Conservation (phyloP, 805 yeast species). For the Metschnikowia aberdeeniae region DNA sequence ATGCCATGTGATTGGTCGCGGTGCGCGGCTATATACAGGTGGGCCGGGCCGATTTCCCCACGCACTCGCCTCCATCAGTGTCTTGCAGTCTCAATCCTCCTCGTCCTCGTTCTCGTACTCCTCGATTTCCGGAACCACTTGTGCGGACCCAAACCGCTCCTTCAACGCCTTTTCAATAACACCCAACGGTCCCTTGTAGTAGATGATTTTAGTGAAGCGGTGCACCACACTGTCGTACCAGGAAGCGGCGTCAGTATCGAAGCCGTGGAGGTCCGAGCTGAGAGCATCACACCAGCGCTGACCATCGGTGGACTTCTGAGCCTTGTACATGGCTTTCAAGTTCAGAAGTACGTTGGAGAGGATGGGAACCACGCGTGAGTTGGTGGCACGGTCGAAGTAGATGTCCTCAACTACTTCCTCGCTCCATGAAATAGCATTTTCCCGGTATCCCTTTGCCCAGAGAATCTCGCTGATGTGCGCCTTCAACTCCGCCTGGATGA, state of each 20-base stretch:
- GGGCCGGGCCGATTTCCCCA: neutral
- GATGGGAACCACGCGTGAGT: constrained; percentile 26
- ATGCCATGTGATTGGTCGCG: constrained; percentile 16
- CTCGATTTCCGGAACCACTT: constrained; percentile 33
- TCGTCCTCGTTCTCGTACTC: constrained; percentile 41
- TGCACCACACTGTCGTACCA: constrained; percentile 35
- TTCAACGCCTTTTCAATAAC: constrained; percentile 35
- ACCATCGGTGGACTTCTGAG: constrained; percentile 21
- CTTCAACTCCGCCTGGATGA: constrained; percentile 29
- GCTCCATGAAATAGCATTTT: constrained; percentile 39
- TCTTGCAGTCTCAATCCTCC: constrained; percentile 13
- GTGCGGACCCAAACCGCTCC: constrained; percentile 37
- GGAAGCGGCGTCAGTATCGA: constrained; percentile 22
- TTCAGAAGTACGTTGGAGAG: constrained; percentile 29
- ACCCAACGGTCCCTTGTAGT: constrained; percentile 40
- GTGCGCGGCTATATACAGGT: neutral
- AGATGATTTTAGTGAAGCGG: constrained; percentile 36
- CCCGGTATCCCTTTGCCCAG: constrained; percentile 38
- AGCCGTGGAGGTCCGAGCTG: constrained; percentile 21
- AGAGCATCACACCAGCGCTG: constrained; percentile 27
- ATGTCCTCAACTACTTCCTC: constrained; percentile 39
- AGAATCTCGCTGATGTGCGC: constrained; percentile 40
- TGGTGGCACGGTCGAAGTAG: constrained; percentile 26
- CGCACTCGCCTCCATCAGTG: neutral
- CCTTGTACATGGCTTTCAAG: constrained; percentile 30